Base-by-base conservation (phyloP, 225 moss, liverwort and hornwort species). In the Pseudoscleropodium purum region DNA sequence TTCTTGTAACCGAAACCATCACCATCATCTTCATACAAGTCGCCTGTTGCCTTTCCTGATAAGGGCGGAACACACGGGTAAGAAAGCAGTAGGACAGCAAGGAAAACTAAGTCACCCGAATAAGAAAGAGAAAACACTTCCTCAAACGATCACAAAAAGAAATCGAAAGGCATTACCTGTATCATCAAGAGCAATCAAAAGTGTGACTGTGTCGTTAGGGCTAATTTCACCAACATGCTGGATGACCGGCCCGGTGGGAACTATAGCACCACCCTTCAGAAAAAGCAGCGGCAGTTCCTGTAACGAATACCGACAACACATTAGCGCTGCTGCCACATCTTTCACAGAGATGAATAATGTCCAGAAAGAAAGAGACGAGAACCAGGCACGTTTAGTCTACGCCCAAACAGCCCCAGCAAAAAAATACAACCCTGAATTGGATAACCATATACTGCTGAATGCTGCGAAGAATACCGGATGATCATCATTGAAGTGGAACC, bases 211-310 rank as follows among this genome's bases (percentile, higher is more conserved):
- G 57, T 95, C 95, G n/a, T 88, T 93, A 20, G 85, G 82, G 79
- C 82, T 91, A 45, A 91, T 81, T 94, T 99, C 96, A 87, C 94
- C 94, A 81, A 94, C 92, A 92, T 94, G 86, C 79, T 99, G 97
- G 37, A 95, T 85, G 39, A 99, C 96, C 37, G 96, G 96, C 12
- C 99, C 97, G 2, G 94, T 94, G 57, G 97, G 96, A 62, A 99
- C 89, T 79, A 99, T 99, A 24, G 93, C 88, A 52, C 99, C 99
- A 64, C 99, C 99, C 91, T 91, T 94, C 43, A 99, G 91, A 76
- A 93, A 95, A 39, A 99, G 95, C 78, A 99, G 79, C 27, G 99
- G 99, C 80, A 97, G 89, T 85, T 99, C 99, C 96, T 98, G 92
- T 4, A 65, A 51, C 73, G 34, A 85, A 34, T n/a, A 18, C 8